phyloP scores from a whole-genome alignment of 129 eudicot genomes.

The Centaurea solstitialis region DNA sequence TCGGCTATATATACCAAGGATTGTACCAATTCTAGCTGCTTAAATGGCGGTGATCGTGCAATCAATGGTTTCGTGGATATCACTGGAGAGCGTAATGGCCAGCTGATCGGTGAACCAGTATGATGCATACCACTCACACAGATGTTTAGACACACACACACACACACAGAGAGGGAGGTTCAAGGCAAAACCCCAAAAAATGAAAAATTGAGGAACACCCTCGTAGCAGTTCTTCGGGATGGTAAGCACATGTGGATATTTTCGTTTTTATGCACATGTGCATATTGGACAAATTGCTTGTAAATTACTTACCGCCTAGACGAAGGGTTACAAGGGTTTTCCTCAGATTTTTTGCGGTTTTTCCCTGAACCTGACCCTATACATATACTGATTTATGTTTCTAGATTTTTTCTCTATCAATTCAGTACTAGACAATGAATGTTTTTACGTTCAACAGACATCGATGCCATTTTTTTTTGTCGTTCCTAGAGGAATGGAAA shows the following conservation, averaged over 20 bases:
- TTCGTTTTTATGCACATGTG: too few species aligned
- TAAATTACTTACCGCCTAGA: too few species aligned
- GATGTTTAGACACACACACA: too few species aligned
- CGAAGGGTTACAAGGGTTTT: too few species aligned
- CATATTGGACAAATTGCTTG: too few species aligned
- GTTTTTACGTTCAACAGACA: constrained; percentile 40
- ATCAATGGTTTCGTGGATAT: constrained; percentile 46
- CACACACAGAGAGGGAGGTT: too few species aligned
- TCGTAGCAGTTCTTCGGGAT: too few species aligned
- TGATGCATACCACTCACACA: neutral
- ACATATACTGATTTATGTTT: neutral
- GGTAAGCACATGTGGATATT: too few species aligned
- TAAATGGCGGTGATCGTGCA: constrained; percentile 43
- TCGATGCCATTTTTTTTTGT: constrained; percentile 51
- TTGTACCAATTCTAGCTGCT: constrained; percentile 58
- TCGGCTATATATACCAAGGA: constrained; percentile 69
- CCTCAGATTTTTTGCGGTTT: too few species aligned
- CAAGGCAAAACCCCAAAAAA: too few species aligned
- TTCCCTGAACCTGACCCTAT: too few species aligned
- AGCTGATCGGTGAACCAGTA: constrained; percentile 70
- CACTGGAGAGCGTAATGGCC: constrained; percentile 62
- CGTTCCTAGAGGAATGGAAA: constrained; percentile 81
- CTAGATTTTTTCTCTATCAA: neutral
- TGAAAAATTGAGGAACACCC: too few species aligned
- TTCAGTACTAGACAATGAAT: neutral